phyloP scores from a whole-genome alignment of 352 stramenopile genomes.

The Globisporangium iwayamae region DNA sequence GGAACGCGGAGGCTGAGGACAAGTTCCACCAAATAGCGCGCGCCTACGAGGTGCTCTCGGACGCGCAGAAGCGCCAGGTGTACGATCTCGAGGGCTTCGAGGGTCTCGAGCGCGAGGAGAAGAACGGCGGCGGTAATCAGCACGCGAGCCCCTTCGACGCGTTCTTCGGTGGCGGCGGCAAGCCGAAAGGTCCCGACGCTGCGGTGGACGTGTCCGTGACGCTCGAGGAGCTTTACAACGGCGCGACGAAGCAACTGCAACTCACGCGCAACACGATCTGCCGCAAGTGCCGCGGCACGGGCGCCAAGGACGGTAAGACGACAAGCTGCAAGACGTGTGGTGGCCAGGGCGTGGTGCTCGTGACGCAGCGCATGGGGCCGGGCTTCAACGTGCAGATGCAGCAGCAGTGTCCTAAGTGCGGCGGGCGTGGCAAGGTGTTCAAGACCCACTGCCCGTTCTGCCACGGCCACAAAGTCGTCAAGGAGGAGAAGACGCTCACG shows the following conservation, averaged over 20 bases:
- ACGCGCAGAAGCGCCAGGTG: slow-evolving; percentile 85
- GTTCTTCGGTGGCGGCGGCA: slow-evolving; percentile 70
- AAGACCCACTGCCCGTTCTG: slow-evolving; percentile 92
- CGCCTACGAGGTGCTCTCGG: slow-evolving; percentile 91
- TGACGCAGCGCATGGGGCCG: slow-evolving; percentile 79
- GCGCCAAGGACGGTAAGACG: slow-evolving; percentile 82
- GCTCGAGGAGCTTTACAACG: slow-evolving; percentile 86
- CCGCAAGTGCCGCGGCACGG: slow-evolving; percentile 78
- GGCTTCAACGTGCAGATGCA: slow-evolving; percentile 91
- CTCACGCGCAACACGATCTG: slow-evolving; percentile 80
- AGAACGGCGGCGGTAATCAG: slow-evolving; percentile 36
- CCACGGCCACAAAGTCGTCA: slow-evolving; percentile 78
- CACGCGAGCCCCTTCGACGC: slow-evolving; percentile 68
- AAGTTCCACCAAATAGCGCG: slow-evolving; percentile 90
- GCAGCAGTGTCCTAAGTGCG: slow-evolving; percentile 78
- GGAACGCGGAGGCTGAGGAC: slow-evolving; percentile 69
- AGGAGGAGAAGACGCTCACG: slow-evolving; percentile 77
- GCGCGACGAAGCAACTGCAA: slow-evolving; percentile 63
- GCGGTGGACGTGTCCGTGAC: slow-evolving; percentile 74
- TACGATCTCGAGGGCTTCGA: slow-evolving; percentile 93
- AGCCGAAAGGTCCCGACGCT: slow-evolving; percentile 69
- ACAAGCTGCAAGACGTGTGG: slow-evolving; percentile 71
- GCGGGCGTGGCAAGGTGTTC: slow-evolving; percentile 92
- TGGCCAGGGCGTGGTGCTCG: slow-evolving; percentile 66
- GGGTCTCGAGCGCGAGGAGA: slow-evolving; percentile 73